Conservation (phyloP, 2,329 filamentous ascomycete genomes). For the Xylariaceae sp. region DNA sequence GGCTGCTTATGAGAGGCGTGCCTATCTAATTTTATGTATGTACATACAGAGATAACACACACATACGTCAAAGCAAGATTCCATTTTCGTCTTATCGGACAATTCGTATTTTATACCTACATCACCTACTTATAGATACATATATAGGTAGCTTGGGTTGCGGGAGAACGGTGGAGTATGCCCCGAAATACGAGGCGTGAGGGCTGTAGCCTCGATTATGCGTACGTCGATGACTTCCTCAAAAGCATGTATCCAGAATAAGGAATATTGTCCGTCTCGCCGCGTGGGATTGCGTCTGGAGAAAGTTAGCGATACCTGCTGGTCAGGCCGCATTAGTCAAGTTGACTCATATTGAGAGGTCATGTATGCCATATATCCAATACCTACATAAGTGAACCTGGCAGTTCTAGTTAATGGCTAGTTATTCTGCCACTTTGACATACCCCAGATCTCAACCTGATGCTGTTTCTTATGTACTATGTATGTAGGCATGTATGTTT, state of each 20-base stretch:
- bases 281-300: neutral
- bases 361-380: neutral
- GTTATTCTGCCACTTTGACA: conserved; percentile 7
- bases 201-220: neutral
- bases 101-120: neutral
- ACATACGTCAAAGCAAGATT: neutral
- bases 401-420: neutral
- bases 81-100: neutral
- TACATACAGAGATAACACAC: no score
- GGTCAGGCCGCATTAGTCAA: neutral
- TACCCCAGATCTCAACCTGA: conserved; percentile 29
- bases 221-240: neutral
- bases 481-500: no score
- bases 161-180: neutral
- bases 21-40: neutral
- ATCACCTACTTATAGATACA: no score
- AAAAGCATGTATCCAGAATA: neutral
- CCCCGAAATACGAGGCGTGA: neutral
- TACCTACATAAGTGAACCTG: neutral
- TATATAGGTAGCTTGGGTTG: neutral
- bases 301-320: neutral
- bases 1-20: neutral
- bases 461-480: conserved; percentile 20
- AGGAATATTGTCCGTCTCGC: neutral
- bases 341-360: neutral